Conservation (phyloP, 768 basidiomycete species). For the Podaxis carcinomalis region DNA sequence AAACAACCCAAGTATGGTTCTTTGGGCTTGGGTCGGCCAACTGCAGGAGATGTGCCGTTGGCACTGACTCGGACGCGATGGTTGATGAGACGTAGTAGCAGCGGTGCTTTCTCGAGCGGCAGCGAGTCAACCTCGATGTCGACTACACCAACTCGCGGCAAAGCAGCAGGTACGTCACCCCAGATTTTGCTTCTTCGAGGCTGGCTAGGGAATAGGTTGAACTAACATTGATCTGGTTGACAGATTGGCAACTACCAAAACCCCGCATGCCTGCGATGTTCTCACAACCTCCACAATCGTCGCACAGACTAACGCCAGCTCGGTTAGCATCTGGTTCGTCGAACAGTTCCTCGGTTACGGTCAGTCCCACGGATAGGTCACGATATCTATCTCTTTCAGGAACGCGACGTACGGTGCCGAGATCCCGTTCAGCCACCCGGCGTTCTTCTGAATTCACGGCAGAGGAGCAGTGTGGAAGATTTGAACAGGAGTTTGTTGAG, state of each 20-base stretch:
- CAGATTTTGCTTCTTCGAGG: slow-evolving; percentile 6
- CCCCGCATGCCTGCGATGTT: slow-evolving; percentile 40
- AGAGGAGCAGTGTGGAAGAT: slow-evolving; percentile 57
- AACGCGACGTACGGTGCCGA: slow-evolving; percentile 20
- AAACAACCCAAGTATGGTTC: slow-evolving; percentile 47
- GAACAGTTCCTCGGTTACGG: slow-evolving; percentile 40
- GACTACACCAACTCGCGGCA: slow-evolving; percentile 60
- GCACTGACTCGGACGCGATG: slow-evolving; percentile 46
- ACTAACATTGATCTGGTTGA: slow-evolving; percentile 12
- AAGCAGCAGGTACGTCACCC: slow-evolving; percentile 39
- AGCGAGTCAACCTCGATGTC: slow-evolving; percentile 57
- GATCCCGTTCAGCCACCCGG: slow-evolving; percentile 19
- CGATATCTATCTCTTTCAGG: slow-evolving; percentile 20
- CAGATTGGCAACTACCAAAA: slow-evolving; percentile 57
- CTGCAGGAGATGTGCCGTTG: slow-evolving; percentile 24
- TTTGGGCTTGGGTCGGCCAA: slow-evolving; percentile 62
- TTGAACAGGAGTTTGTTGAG: slow-evolving; percentile 78
- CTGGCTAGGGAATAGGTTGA: slow-evolving; percentile 1
- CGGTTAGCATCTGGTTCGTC: slow-evolving; percentile 60
- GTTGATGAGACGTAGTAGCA: slow-evolving; percentile 75
- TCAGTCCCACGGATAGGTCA: slow-evolving; percentile 40
- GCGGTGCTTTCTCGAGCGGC: slow-evolving; percentile 75
- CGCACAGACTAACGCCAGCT: slow-evolving; percentile 15
- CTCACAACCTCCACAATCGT: slow-evolving; percentile 5
- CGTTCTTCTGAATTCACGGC: slow-evolving; percentile 35